A percentile compares a stretch with the other conserved stretches of the same genome.
Evolutionary conservation across 2,329 filamentous ascomycete species (phyloP).

Genomic region (Arthrobotrys sphaeroides): DNA sequence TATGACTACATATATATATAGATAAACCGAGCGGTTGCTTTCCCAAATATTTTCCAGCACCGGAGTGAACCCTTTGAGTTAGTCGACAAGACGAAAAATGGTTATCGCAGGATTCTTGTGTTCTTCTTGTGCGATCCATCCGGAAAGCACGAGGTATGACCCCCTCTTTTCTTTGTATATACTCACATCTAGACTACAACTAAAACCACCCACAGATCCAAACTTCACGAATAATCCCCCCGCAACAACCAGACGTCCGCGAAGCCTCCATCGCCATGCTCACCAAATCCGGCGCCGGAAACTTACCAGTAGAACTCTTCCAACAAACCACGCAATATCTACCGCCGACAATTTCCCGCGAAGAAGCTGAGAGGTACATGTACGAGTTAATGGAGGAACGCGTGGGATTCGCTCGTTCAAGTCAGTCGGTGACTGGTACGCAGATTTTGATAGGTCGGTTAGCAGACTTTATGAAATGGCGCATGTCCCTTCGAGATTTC

Average conservation of each 20-base stretch:
- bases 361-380: slow-evolving; percentile 61
- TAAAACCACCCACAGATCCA: too few species aligned
- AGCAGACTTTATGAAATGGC: too few species aligned
- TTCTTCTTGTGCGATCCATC: slow-evolving; percentile 70
- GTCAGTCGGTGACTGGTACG: too few species aligned
- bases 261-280: not conserved
- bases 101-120: slow-evolving; percentile 68
- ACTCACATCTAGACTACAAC: too few species aligned
- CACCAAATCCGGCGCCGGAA: not conserved
- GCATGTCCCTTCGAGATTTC: too few species aligned
- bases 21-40: slow-evolving; percentile 67
- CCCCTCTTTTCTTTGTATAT: not conserved
- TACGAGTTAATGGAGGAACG: slow-evolving; percentile 62
- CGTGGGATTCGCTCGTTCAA: too few species aligned
- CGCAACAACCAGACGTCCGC: slow-evolving; percentile 4
- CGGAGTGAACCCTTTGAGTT: slow-evolving; percentile 66
- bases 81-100: slow-evolving; percentile 65
- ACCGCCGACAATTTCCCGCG: slow-evolving; percentile 58
- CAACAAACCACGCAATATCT: slow-evolving; percentile 53
- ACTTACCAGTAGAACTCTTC: slow-evolving; percentile 36
- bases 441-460: too few species aligned
- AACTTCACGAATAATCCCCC: not conserved
- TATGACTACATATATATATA: not conserved
- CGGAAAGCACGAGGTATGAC: slow-evolving; percentile 2
- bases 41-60: slow-evolving; percentile 69